phyloP scores from a whole-genome alignment of 495 filamentous ascomycete genomes.

The Rhypophila decipiens region DNA sequence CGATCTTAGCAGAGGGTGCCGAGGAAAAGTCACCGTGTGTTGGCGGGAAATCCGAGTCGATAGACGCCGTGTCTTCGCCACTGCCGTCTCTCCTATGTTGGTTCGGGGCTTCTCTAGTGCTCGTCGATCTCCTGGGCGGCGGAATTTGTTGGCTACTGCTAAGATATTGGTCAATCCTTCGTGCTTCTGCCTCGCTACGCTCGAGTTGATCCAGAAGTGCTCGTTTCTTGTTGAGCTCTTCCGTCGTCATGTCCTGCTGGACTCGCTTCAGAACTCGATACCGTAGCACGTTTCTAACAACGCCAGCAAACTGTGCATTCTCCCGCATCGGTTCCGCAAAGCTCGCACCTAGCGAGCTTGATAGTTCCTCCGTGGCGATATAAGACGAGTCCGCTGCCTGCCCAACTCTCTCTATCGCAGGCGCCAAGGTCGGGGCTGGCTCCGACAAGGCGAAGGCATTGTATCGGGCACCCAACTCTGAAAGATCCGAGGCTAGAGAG shows the following conservation, averaged over 20 bases:
- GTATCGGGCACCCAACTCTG: constrained; percentile 86
- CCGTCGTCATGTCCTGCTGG: constrained; percentile 94
- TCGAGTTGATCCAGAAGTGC: constrained; percentile 75
- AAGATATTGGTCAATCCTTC: constrained; percentile 87
- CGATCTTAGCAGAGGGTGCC: constrained; percentile 57
- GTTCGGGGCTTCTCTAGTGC: constrained; percentile 42
- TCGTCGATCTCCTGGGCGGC: constrained; percentile 59
- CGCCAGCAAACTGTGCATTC: constrained; percentile 91
- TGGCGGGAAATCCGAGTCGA: constrained; percentile 91
- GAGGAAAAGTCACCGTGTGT: constrained; percentile 66
- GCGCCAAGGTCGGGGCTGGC: constrained; percentile 76
- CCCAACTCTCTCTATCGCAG: constrained; percentile 88
- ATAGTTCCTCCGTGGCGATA: constrained; percentile 89
- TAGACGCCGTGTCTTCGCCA: constrained; percentile 67
- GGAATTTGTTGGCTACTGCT: constrained; percentile 55
- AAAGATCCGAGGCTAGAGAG: constrained; percentile 75
- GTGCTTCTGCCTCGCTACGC: constrained; percentile 82
- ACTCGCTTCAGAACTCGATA: constrained; percentile 89
- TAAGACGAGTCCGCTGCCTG: constrained; percentile 96
- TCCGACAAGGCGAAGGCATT: constrained; percentile 97
- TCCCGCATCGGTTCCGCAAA: constrained; percentile 98
- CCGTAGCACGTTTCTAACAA: constrained; percentile 79
- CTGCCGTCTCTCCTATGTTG: constrained; percentile 40
- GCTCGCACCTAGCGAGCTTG: constrained; percentile 70
- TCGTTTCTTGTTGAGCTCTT: constrained; percentile 79